A percentile compares a stretch with the other conserved stretches of the same genome.
These are phyloP conservation scores for Gossypium davidsonii DNA, from an alignment of 441 rosid genomes.

Conservation along the genomic window DNA sequence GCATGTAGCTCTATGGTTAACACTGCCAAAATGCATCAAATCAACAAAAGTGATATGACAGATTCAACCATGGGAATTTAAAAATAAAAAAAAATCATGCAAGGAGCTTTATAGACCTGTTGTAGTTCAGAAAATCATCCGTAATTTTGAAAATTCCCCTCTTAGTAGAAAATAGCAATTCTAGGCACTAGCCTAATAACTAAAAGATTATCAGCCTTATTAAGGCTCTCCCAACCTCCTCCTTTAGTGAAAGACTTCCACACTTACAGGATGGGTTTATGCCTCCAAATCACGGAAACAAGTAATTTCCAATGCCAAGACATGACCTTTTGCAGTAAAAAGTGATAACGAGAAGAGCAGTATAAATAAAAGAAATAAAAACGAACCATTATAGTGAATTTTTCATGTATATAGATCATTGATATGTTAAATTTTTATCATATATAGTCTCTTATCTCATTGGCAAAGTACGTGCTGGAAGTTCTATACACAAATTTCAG, in stretches of 20 bases:
- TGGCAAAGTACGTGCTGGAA: too few relatives aligned
- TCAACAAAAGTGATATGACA: not conserved
- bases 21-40: not conserved
- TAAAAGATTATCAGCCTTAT: not conserved
- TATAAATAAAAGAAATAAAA: not conserved
- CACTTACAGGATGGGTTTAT: not conserved
- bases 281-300: not conserved
- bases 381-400: too few relatives aligned
- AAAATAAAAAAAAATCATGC: not conserved
- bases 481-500: not conserved
- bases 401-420: too few relatives aligned
- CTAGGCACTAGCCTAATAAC: not conserved
- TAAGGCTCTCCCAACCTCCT: not conserved
- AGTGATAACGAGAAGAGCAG: not conserved
- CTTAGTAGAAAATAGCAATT: not conserved
- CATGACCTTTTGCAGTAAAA: not conserved
- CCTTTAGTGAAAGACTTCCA: not conserved
- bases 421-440: too few relatives aligned
- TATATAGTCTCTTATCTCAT: too few relatives aligned
- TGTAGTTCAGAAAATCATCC: not conserved
- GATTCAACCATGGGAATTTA: not conserved
- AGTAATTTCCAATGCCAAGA: not conserved
- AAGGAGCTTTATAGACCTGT: not conserved
- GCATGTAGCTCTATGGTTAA: conserved; percentile 10
- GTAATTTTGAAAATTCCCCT: not conserved